Evolutionary conservation across 2,329 filamentous ascomycete species (phyloP), one percentile per base, ranked within the genome.

Genomic region (Penicillium sclerotiorum): DNA sequence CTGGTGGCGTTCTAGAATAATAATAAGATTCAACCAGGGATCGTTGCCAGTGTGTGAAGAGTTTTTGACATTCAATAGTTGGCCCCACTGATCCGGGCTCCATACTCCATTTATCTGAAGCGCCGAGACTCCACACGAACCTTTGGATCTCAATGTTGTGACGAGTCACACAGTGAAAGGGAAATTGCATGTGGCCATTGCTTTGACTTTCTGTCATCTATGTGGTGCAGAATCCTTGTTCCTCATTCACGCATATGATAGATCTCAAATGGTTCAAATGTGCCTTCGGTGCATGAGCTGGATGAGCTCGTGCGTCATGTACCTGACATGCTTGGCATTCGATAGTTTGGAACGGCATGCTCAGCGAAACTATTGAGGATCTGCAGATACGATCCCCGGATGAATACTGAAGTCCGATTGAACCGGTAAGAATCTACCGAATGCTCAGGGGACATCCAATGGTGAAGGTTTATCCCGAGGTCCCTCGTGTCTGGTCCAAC

Each of bases 21-120:
- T 12, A 30, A 28, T 7, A 32, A 43, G 18, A 33, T 22, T 15
- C 12, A 32, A 32, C 40, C 40, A 43, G 8, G 12, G 40, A 32
- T 43, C 40, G 17, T 5, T 13, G 15, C 25, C 4, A 23, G 32
- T 25, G 18, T 32, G 40, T 22, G 27, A 33, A 43, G 28, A 33
- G 20, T n/a, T 36, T 43, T 43, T 43, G 40, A 33, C 40, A 45
- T 17, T 36, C 4, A 30, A 43, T 39, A 43, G 27, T 22, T 18
- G 4, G 33, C 42, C 42, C 42, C 42, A 45, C 32, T 15, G 11
- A 9, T 38, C 6, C 20, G 22, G 28, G 40, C 21, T 32, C 40
- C 40, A 33, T 32, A 13, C 25, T 32, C 39, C 17, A 28, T 45
- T 45, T 38, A 44, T 12, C 23, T 45, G 40, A 49, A 42, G 40